A percentile compares a stretch with the other conserved stretches of the same genome.
Evolutionary conservation across 495 filamentous ascomycete genomes (phyloP).

Genomic region (Niebla homalea): DNA sequence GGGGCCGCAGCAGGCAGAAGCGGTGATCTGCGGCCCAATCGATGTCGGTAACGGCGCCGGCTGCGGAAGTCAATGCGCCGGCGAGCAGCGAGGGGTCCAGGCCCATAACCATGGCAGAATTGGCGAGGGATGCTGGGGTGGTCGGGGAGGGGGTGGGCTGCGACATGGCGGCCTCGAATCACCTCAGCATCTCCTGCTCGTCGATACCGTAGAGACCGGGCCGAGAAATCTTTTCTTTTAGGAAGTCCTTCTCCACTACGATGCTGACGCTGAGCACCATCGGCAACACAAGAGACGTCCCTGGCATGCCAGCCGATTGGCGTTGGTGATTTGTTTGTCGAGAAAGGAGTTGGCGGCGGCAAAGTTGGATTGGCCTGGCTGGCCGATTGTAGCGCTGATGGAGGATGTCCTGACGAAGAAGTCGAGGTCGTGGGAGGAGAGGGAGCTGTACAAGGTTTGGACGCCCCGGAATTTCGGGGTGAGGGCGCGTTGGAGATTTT

Average conservation of each 20-base stretch:
- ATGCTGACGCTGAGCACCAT: too few species aligned
- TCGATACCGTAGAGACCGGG: neutral
- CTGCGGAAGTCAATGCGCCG: constrained; percentile 3
- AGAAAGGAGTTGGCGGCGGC: constrained; percentile 17
- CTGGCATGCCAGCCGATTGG: neutral
- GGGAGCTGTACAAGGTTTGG: too few species aligned
- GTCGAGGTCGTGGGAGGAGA: constrained; percentile 9
- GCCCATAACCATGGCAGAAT: constrained; percentile 14
- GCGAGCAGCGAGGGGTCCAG: constrained; percentile 20
- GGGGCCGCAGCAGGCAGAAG: neutral
- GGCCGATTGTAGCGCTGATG: constrained; percentile 18
- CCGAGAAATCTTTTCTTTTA: too few species aligned
- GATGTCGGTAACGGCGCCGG: constrained; percentile 7
- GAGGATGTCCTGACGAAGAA: constrained; percentile 26
- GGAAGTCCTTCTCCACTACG: too few species aligned
- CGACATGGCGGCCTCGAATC: too few species aligned
- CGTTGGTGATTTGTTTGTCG: neutral
- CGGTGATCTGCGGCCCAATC: constrained; percentile 3
- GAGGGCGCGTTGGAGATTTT: constrained; percentile 17
- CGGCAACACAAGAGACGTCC: neutral
- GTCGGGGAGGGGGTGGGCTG: too few species aligned
- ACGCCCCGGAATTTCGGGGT: too few species aligned
- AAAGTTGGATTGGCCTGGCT: constrained; percentile 24
- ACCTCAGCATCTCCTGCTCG: neutral
- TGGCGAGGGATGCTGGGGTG: neutral